Evolutionary conservation across 331 rosid genomes (phyloP), one percentile per base, ranked within the genome.

Genomic region (Cydonia oblonga): DNA sequence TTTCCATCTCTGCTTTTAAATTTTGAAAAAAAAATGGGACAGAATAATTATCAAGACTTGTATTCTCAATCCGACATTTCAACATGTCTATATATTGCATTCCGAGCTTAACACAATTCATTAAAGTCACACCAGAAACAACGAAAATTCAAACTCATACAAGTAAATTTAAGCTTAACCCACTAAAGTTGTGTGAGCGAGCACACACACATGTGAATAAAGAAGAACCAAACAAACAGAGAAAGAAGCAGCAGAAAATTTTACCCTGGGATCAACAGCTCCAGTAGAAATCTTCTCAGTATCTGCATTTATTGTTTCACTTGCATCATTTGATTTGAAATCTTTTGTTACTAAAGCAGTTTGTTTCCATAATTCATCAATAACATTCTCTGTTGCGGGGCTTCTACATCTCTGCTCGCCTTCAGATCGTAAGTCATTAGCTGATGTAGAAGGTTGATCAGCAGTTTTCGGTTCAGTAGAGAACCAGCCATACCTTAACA

Each of bases 401-500:
- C 62, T 46, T 52, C 72, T 35, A 42, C 73, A 80, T 81, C 69
- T 72, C 75, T 57, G 80, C 44, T 54, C 49, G 19, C 63, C 78
- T 69, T 82, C 77, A 57, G 75, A 72, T 65, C 66, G 79, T 25
- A 65, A 79, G 69, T 66, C 12, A 52, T 86, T 74, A 78, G 64
- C 46, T 24, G 87, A 74, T 32, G 60, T 51, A 22, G 79, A 70
- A 70, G 75, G 80, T 75, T 77, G 78, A 61, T 69, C 74, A 20
- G 51, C 52, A 54, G 73, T 15, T 61, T 71, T 49, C 44, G 72
- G 74, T 30, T 84, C 85, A 18, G 75, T 64, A 69, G 72, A 77
- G 78, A 86, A 82, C 97, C 98, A 93, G 60, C 96, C 98, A 78
- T 89, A 93, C 92, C 98, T 93, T 71, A 16, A 18, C 22, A 67